Conservation (phyloP, 257 asterid genomes). For the Catharanthus roseus region DNA sequence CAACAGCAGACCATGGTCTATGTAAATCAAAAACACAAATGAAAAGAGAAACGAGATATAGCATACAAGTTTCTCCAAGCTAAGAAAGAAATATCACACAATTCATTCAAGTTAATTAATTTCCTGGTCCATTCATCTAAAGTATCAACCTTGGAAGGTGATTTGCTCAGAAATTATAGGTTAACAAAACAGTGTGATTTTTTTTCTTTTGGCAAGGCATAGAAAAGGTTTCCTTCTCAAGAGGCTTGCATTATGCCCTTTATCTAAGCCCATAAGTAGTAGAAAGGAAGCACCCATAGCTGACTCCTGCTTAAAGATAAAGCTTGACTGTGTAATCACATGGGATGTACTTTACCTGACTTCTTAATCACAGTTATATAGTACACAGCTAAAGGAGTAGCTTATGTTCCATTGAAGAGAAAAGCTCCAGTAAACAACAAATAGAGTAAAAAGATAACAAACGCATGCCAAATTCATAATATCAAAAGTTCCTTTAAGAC, state of each 20-base stretch:
- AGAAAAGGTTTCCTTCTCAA: background rate
- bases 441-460: background rate
- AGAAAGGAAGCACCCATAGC: background rate
- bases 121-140: background rate
- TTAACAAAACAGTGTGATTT: background rate
- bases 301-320: background rate
- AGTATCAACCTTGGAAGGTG: background rate
- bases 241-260: background rate
- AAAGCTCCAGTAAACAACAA: background rate
- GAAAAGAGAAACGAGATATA: background rate
- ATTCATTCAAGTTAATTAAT: background rate
- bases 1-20: background rate
- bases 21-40: background rate
- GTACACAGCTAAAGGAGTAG: background rate
- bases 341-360: too few relatives aligned
- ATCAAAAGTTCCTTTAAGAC: background rate
- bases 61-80: background rate
- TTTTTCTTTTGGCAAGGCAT: background rate
- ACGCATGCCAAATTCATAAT: background rate
- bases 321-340: too few relatives aligned
- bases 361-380: background rate
- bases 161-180: background rate
- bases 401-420: background rate
- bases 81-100: background rate
- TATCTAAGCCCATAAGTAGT: background rate